Conservation (phyloP, 176 grass and related monocot species). For the Eleusine indica region DNA sequence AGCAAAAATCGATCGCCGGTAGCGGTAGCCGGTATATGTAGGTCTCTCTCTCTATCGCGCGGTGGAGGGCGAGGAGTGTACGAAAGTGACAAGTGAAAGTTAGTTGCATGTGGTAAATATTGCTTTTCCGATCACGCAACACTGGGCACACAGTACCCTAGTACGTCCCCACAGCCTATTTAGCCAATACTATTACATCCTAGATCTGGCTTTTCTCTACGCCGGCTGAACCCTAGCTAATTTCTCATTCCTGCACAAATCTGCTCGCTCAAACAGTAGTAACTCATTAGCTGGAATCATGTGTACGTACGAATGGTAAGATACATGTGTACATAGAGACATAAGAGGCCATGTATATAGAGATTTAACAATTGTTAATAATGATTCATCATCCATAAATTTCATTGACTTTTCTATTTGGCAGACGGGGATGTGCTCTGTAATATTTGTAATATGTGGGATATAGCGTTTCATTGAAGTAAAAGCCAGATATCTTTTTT, state of each 20-base stretch:
- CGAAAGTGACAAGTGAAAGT: slow-evolving; percentile 54
- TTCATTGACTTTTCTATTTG: not conserved
- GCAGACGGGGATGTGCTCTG: too few relatives aligned
- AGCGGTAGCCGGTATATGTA: not conserved
- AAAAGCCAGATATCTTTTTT: too few relatives aligned
- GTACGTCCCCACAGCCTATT: slow-evolving; percentile 28
- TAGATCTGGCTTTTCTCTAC: too few relatives aligned
- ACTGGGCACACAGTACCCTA: slow-evolving; percentile 21
- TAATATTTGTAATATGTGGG: too few relatives aligned
- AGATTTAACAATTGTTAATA: too few relatives aligned
- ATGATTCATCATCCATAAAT: not conserved
- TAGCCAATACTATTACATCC: too few relatives aligned
- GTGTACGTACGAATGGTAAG: not conserved
- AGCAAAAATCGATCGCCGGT: not conserved
- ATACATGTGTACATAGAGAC: not conserved
- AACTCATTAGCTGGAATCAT: not conserved
- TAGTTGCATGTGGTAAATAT: slow-evolving; percentile 39
- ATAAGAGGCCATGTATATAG: not conserved
- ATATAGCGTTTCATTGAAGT: too few relatives aligned
- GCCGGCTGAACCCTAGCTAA: not conserved
- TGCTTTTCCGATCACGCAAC: slow-evolving; percentile 18
- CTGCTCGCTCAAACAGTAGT: not conserved
- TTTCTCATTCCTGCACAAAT: slow-evolving; percentile 14
- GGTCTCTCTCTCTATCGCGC: not conserved
- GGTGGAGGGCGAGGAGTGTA: slow-evolving; percentile 3